A percentile compares a stretch with the other conserved stretches of the same genome.
Conservation (phyloP, 2,329 filamentous ascomycete species). For the Dactylellina parvicollis region DNA sequence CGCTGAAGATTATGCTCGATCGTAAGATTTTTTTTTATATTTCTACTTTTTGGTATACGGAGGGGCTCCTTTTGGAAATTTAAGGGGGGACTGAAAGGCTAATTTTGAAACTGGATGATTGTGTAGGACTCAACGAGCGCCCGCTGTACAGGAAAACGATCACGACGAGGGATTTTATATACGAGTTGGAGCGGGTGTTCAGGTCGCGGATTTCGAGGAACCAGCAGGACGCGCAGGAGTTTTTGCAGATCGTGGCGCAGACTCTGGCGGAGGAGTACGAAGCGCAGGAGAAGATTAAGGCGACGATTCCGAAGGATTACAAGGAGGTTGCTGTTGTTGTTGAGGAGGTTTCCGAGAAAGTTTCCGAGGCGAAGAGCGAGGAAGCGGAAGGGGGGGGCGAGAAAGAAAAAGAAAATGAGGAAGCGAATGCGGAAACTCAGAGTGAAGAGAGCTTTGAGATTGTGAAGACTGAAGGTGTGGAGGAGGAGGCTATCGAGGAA, state of each 20-base stretch:
- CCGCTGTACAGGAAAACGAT: conserved; percentile 95
- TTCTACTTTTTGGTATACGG: background rate
- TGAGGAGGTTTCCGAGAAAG: no score
- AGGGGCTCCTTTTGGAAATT: background rate
- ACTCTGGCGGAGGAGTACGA: conserved; percentile 93
- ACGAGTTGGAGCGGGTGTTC: conserved; percentile 84
- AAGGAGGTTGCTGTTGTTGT: conserved; percentile 8
- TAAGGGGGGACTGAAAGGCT: conserved; percentile 9
- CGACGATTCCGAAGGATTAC: conserved; percentile 30
- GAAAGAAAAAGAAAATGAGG: conserved; percentile 14
- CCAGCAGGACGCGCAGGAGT: conserved; percentile 98
- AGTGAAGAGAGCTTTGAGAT: conserved; percentile 50
- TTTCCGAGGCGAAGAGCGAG: background rate
- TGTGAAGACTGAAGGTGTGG: conserved; percentile 8
- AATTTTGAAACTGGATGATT: conserved; percentile 58
- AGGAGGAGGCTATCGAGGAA: conserved; percentile 18
- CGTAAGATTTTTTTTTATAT: conserved; percentile 47
- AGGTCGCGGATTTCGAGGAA: conserved; percentile 89
- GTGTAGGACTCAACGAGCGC: conserved; percentile 78
- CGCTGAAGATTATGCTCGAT: conserved; percentile 91
- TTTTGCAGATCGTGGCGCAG: conserved; percentile 92
- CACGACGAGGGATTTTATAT: conserved; percentile 83
- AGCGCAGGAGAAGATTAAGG: conserved; percentile 63
- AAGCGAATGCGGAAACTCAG: background rate
- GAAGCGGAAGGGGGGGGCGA: conserved; percentile 5